phyloP scores from a whole-genome alignment of 2,329 filamentous ascomycete species.

The Berkeleyomyces basicola region DNA sequence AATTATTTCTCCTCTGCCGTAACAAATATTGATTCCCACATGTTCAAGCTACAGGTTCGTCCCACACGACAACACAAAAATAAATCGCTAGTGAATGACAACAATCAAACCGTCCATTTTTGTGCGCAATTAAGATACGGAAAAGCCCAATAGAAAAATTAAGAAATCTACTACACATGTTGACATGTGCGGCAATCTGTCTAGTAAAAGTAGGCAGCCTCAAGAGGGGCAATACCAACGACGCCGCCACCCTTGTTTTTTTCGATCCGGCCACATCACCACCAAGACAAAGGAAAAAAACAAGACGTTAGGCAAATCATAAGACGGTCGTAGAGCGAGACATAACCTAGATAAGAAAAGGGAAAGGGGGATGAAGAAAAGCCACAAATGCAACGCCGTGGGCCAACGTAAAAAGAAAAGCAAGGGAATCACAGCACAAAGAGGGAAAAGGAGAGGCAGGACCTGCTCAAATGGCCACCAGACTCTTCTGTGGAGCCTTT shows the following conservation, averaged over 20 bases:
- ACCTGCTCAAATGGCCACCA: conserved; percentile 7
- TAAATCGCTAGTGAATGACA: too few relatives aligned
- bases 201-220: too few relatives aligned
- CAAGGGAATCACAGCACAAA: conserved; percentile 3
- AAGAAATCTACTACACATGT: too few relatives aligned
- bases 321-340: not conserved
- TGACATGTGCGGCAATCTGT: too few relatives aligned
- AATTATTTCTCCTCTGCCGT: not conserved
- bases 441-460: conserved; percentile 3
- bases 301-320: not conserved
- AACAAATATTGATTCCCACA: too few relatives aligned
- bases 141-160: too few relatives aligned
- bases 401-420: conserved; percentile 3
- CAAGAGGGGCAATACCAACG: too few relatives aligned
- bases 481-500: conserved; percentile 6
- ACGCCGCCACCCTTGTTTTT: too few relatives aligned
- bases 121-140: too few relatives aligned
- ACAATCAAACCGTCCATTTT: too few relatives aligned
- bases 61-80: too few relatives aligned
- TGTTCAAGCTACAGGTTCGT: too few relatives aligned
- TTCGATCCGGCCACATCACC: not conserved
- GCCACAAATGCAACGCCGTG: conserved; percentile 11
- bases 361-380: conserved; percentile 5
- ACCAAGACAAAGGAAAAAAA: not conserved
- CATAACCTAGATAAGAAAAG: not conserved